phyloP scores from a whole-genome alignment of 768 basidiomycete genomes.

The Lyophyllum decastes region DNA sequence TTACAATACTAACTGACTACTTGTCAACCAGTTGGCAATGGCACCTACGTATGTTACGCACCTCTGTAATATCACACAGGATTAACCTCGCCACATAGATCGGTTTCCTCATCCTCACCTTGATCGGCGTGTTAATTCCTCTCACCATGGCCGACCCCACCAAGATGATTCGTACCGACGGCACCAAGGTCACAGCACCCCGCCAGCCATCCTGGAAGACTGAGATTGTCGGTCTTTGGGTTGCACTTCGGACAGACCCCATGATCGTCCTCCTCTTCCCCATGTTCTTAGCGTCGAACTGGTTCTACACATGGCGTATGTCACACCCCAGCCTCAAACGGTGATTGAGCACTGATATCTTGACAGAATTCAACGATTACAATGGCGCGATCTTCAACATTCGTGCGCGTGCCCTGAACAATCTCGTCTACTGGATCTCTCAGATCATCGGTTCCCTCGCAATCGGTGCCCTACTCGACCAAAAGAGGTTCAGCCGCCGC shows the following conservation, averaged over 20 bases:
- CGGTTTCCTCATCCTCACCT: conserved; percentile 74
- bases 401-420: conserved; percentile 75
- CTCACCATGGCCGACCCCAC: conserved; percentile 70
- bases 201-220: conserved; percentile 78
- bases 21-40: conserved; percentile 55
- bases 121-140: conserved; percentile 68
- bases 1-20: neutral
- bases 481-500: conserved; percentile 54
- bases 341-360: neutral
- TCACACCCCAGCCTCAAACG: neutral
- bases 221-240: conserved; percentile 71
- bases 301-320: conserved; percentile 87
- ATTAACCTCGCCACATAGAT: conserved; percentile 48
- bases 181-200: conserved; percentile 61
- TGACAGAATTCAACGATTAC: conserved; percentile 74
- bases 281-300: conserved; percentile 85
- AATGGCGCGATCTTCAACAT: conserved; percentile 81
- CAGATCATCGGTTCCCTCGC: conserved; percentile 76
- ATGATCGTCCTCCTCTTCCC: conserved; percentile 77
- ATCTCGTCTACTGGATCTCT: conserved; percentile 76
- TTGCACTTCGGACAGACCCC: conserved; percentile 70
- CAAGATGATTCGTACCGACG: conserved; percentile 75
- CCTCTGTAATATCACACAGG: neutral
- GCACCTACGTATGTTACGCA: conserved; percentile 64
- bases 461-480: conserved; percentile 72